phyloP scores from a whole-genome alignment of 345 rosid genomes.

The Eucalyptus sideroxylon region DNA sequence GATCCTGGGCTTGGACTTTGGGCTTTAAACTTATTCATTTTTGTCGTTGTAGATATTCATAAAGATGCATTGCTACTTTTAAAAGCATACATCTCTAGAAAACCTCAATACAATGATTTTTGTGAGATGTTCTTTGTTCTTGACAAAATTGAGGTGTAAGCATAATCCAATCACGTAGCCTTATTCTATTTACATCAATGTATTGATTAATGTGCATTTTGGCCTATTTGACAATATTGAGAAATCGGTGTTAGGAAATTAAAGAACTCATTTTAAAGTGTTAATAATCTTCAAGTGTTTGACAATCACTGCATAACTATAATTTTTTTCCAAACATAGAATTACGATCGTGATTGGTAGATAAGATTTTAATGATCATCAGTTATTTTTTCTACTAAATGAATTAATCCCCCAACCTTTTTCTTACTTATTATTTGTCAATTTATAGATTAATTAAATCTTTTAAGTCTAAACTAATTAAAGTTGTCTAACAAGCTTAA shows the following conservation, averaged over 20 bases:
- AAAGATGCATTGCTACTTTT: neutral
- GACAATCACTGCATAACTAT: too few species aligned
- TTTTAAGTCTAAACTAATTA: too few species aligned
- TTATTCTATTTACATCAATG: neutral
- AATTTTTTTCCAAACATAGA: too few species aligned
- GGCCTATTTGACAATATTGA: neutral
- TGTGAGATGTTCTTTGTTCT: too few species aligned
- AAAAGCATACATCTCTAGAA: neutral
- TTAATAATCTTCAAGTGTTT: too few species aligned
- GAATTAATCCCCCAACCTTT: neutral
- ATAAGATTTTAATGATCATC: too few species aligned
- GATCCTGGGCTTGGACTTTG: too few species aligned
- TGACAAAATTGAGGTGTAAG: neutral
- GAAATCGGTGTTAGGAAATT: rapidly evolving
- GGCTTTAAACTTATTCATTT: too few species aligned
- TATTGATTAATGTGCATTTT: neutral
- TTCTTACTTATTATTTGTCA: too few species aligned
- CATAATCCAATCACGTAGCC: neutral
- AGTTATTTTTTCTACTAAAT: neutral
- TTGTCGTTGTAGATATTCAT: neutral
- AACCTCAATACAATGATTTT: neutral
- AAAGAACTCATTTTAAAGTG: rapidly evolving
- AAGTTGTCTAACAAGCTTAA: too few species aligned
- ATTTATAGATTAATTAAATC: too few species aligned
- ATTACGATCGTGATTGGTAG: too few species aligned